Evolutionary conservation across 495 filamentous ascomycete species (phyloP), one percentile per base, ranked within the genome.

Genomic region (Cenococcum geophilum): DNA sequence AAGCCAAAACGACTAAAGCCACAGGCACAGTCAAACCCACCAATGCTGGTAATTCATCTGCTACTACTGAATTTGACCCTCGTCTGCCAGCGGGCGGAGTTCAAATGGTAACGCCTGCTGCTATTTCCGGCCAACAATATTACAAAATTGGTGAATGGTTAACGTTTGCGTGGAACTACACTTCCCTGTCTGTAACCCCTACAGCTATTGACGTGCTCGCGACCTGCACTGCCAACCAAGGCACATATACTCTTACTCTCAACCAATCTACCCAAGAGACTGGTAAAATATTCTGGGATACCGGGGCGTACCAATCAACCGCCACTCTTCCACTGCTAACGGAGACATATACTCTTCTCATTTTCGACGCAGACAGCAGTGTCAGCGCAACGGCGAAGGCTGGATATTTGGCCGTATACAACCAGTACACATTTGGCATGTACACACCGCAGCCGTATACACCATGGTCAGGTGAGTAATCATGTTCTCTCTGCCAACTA

Each of bases 101-200:
- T 32, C 77, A 81, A n/a, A 90, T 97, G 89, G 74, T 91, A 45
- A 91, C 84, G 1, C 93, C 93, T 0, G 75, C 77, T 34, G 61
- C 74, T 4, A 73, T 78, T 0, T 78, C 77, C 5, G 81, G 83
- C 8, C 76, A 82, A 4, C 83, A 85, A 62, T 89, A 90, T 70
- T 97, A 90, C 83, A 92, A 92, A 74, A 87, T 97, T 70, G 89
- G 88, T 18, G 85, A 97, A 40, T 80, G 80, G 57, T 78, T 96
- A 16, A 96, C 91, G 0, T 92, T 92, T 73, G 85, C 76, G 0
- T 98, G 92, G 92, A 97, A 97, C 74, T 97, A 96, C 76, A 98
- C 93, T 1, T 90, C 87, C 48, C 77, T 98, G 42, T 81, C 81
- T 32, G 84, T 84, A 18, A 86, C 84, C 0, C 93, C 93, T 0